Evolutionary conservation across 2,329 filamentous ascomycete genomes (phyloP), one percentile per base, ranked within the genome.

Genomic region (Tolypocladium cylindrosporum): DNA sequence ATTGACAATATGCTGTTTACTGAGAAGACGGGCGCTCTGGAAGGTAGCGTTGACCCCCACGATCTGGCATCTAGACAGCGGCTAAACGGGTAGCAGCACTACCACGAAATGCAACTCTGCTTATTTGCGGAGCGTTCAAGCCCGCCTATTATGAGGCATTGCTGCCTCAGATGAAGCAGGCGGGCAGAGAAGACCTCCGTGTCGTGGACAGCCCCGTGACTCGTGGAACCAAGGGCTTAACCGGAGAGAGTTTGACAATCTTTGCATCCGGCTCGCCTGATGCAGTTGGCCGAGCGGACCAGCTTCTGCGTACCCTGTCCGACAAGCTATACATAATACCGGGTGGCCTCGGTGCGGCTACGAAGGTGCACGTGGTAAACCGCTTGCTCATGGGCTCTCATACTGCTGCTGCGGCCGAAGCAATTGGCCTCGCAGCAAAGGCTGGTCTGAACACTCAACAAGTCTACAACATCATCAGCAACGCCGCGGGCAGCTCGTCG

Each of bases 291-390:
- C 51, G 76, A 76, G 42, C 79, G 0, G 75, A 76, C n/a, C 76
- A 74, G 42, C 68, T 87, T 4, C 73, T 87, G 1, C 73, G 80
- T 45, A 75, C 77, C 59, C 80, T 88, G 75, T 79, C 82, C 1
- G 76, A 75, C 41, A 85, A 85, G 62, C 69, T 88, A 5, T 79
- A 76, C 61, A 64, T 78, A 2, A 76, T 82, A 1, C 75, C 76
- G 0, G 79, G 79, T 0, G 77, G 76, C 0, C 62, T 79, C 16
- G 79, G 79, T 0, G 76, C 75, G 0, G 79, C 78, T 1, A 79
- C 78, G 56, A 81, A 81, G 58, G 75, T 81, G 63, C 81, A 81
- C 62, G 79, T 81, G 71, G 72, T 79, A 27, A 78, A 80, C 64
- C 78, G 81, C 64, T 76, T 81, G 4, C 67, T 82, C 40, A 75